These are phyloP conservation scores for Avena sativa DNA, from an alignment of 176 grass and related monocot genomes.

Conservation along the genomic window DNA sequence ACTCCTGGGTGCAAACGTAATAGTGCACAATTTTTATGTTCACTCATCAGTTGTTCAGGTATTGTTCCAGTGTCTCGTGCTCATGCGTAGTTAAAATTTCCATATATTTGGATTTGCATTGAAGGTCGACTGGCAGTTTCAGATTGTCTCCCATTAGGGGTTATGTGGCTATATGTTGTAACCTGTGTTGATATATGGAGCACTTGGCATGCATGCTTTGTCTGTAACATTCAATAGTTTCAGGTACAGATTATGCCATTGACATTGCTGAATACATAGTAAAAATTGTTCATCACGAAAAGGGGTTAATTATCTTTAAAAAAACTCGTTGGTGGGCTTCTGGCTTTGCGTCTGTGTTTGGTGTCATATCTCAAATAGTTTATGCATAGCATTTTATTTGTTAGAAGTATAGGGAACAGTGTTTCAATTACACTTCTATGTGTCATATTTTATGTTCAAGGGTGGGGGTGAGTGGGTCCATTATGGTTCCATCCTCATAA, in stretches of 20 bases:
- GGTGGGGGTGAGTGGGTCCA: not conserved
- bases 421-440: not conserved
- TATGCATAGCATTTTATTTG: not conserved
- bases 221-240: not conserved
- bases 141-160: not conserved
- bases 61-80: not conserved
- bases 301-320: not conserved
- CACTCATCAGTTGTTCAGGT: slow-evolving; percentile 84
- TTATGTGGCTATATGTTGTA: not conserved
- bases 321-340: not conserved
- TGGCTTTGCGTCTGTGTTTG: not conserved
- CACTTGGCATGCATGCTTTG: not conserved
- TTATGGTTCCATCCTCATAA: not conserved
- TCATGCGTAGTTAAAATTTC: not conserved
- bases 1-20: slow-evolving; percentile 82
- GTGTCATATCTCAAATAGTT: slow-evolving; percentile 10
- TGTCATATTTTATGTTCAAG: not conserved
- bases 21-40: slow-evolving; percentile 84
- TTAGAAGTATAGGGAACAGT: slow-evolving; percentile 6
- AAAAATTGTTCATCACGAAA: not conserved
- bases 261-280: slow-evolving; percentile 4
- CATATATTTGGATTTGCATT: slow-evolving; percentile 14
- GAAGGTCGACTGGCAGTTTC: not conserved
- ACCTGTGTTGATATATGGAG: slow-evolving; percentile 12
- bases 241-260: not conserved